Evolutionary conservation across 164 flowering plant genomes (phyloP), one percentile per base, ranked within the genome.

Genomic region (Saururus chinensis): DNA sequence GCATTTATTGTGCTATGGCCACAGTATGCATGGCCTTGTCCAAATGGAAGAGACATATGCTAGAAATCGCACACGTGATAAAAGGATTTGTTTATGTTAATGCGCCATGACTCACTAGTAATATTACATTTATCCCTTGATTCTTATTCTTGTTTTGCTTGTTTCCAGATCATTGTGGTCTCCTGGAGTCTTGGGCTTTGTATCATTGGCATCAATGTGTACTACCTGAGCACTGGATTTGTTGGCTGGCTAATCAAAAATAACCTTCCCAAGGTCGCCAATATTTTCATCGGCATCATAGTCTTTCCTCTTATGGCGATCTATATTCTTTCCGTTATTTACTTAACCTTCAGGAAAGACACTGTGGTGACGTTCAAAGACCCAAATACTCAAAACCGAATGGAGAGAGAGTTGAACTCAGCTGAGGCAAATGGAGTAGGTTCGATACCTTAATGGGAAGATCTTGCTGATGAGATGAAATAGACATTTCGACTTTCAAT

Each of bases 241-340:
- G 79, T 87, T 0, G 79, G 55, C 25, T 93, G 96, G 99, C 53
- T 90, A 20, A 75, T 85, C 19, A 81, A 88, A 74, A 90, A 77
- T 66, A 49, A 20, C 23, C 63, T 88, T 0, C 91, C 85, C 4
- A 84, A 74, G 65, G 81, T 81, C 1, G 95, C 73, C 8, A 85
- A 80, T 52, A 82, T 88, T 17, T 83, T 93, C 58, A 71, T 85
- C 10, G 95, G 99, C 20, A 70, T 90, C n/a, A 0, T 79, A 11
- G 95, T 88, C 45, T 90, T 90, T 57, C 97, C 97, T 0, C 51
- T 85, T 4, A 88, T 90, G 88, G 93, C 76, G 6, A 30, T 79
- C 35, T 90, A 93, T 56, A 41, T 90, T 4, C 9, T 83, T 0
- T 64, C 91, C 0, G 74, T 87, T 9, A 66, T 87, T 55, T 90